Base-by-base conservation (phyloP, 2,329 filamentous ascomycete genomes). In the Colletotrichum somersetense region DNA sequence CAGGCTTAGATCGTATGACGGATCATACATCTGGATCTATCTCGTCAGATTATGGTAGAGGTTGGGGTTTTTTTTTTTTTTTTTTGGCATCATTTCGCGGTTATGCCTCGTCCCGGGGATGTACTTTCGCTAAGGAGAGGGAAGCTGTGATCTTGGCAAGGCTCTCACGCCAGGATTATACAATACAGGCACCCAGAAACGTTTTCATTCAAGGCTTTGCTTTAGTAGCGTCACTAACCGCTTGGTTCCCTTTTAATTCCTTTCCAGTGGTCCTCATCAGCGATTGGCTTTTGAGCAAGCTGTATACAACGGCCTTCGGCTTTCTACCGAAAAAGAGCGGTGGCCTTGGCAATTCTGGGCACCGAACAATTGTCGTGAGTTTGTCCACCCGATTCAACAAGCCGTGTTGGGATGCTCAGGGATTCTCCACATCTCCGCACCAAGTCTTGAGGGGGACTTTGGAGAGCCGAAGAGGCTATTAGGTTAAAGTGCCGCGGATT, bases 401-500 rank as follows among this genome's bases (percentile, higher is more conserved):
- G 56, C 35, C 14, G 59, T 64, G 18, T 38, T 12, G 30, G 40
- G 46, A 44, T 30, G 16, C 40, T 23, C 67, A 73, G 35, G 67
- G 57, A 55, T 73, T 73, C 71, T 46, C 71, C 71, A 72, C 62
- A 62, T 61, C 61, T 67, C 67, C 52, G 44, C 59, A 66, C 48
- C 30, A 8, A 38, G 20, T 20, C 23, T 53, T 72, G 71, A 73
- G 71, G 67, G 71, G 71, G 33, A 1, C 14, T 56, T 44, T 63
- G 62, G 48, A 30, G 48, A 50, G 40, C 71, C 71, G 67, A 71
- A 57, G 44, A 72, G 71, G 67, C 71, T 73, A 71, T 71, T 71
- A 66, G 71, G 71, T 62, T 73, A 72, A 73, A 71, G 46, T 73
- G 44, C 26, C 62, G 8, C 4, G 56, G 18, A 58, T 33, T 71